Base-by-base conservation (phyloP, 139 green algal genomes). In the Limnomonas spitsbergensis region DNA sequence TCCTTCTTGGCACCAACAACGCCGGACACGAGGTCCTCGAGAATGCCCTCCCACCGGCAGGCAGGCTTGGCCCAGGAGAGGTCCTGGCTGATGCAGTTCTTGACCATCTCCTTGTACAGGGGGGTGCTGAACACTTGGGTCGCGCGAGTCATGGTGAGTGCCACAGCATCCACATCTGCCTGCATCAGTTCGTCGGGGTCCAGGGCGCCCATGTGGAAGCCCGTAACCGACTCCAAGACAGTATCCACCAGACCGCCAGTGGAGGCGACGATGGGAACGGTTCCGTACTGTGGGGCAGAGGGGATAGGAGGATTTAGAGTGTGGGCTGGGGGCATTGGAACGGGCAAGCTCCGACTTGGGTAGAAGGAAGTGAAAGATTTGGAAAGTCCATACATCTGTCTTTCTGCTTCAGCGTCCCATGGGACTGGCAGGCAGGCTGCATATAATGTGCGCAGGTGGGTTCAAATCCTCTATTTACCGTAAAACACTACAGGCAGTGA, bases 191-290 rank as follows among this genome's bases (percentile, higher is more conserved):
- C 9, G 9, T 75, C 76, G 53, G 53, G 53, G 78, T 82, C 70
- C 53, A 82, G 53, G 20, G 70, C 70, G 26, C 78, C 78, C 53
- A 82, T 96, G 81, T 99, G 96, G 93, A 98, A 99, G 76, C 86
- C 96, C 27, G 96, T 99, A 40, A 96, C 88, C 38, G 93, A 92
- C 79, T 99, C 96, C 87, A 95, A 97, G 14, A 99, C 96, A 2
- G 96, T 99, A 89, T 99, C 96, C 24, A 98, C 94, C 61, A 99
- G 89, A 47, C 96, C 96, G 66, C 95, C 96, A 29, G 93, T 98
- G 53, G 94, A 97, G 31, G 96, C 83, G 2, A 99, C 96, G 74
- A 99, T 81, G n/a, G 96, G 96, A 37, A 99, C 91, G 14, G 93
- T 96, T 77, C 94, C 94, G 81, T 97, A 98, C 78, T 93, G n/a